Evolutionary conservation across 106 monocot species (phyloP), one percentile per base, ranked within the genome.

Genomic region (Alisma plantagoaquatica): DNA sequence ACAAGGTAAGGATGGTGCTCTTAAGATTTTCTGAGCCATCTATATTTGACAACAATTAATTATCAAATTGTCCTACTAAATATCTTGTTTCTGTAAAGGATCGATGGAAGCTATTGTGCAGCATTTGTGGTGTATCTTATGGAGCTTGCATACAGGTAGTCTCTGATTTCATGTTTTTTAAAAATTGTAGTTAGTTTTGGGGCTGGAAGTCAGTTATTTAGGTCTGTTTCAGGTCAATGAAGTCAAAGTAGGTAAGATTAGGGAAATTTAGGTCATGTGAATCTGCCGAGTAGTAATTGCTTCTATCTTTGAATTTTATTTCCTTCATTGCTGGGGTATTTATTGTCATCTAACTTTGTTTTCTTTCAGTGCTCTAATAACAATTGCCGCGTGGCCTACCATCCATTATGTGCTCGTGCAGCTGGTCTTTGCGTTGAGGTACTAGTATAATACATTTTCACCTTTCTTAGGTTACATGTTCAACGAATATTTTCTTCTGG

Each of bases 101-200:
- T 54, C 78, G 98, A 2, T 98, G 98, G 98, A 98, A 85, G 64
- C 85, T 98, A 41, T 62, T 90, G 41, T 98, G 98, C 62, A 98
- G 85, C 73, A 89, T 98, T 57, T 98, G 98, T 73, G 78, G 80
- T 55, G 98, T 98, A 55, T 59, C 70, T 26, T 90, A 90, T 79
- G 98, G 98, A 21, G 98, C 90, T 53, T 98, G 98, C 60, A 98
- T 98, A 61, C 98, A 98, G 96, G 96, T 90, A n/a, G n/a, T n/a
- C n/a, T n/a, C n/a, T n/a, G n/a, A n/a, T n/a, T n/a, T n/a, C n/a
- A n/a, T n/a, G n/a, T n/a, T n/a, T n/a, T n/a, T n/a, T n/a, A n/a
- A n/a, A n/a, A n/a, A n/a, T n/a, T n/a, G n/a, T n/a, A n/a, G n/a
- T 38, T 38, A 14, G 35, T 38, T 38, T 14, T 38, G 6, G 35